phyloP scores from a whole-genome alignment of 108 stramenopile species.

The Nitzschia inconspicua region DNA sequence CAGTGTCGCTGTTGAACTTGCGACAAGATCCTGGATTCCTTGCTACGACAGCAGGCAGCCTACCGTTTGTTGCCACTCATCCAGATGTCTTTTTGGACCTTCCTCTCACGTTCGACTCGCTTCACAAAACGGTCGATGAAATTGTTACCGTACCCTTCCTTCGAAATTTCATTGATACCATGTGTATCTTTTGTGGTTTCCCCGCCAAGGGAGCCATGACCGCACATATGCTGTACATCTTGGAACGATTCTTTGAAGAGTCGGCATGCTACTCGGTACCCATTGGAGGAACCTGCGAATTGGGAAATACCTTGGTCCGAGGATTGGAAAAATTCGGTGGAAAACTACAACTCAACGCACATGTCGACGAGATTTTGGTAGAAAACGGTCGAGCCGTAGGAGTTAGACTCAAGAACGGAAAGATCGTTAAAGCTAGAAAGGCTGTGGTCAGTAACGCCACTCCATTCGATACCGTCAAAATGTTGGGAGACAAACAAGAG shows the following conservation, averaged over 20 bases:
- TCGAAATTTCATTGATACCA: slow-evolving; percentile 90
- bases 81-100: slow-evolving; percentile 89
- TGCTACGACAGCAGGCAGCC: slow-evolving; percentile 80
- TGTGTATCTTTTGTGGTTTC: slow-evolving; percentile 94
- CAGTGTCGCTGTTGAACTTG: slow-evolving; percentile 79
- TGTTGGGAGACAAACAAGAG: slow-evolving; percentile 48
- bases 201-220: slow-evolving; percentile 96
- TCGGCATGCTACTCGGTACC: slow-evolving; percentile 81
- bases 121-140: slow-evolving; percentile 87
- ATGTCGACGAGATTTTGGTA: slow-evolving; percentile 87
- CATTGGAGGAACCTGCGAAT: slow-evolving; percentile 82
- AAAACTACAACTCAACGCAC: slow-evolving; percentile 85
- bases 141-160: slow-evolving; percentile 88
- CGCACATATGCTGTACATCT: slow-evolving; percentile 84
- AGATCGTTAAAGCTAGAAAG: slow-evolving; percentile 79
- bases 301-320: slow-evolving; percentile 72
- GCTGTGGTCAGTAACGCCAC: slow-evolving; percentile 94
- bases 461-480: slow-evolving; percentile 91
- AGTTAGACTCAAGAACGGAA: slow-evolving; percentile 87
- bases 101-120: slow-evolving; percentile 82
- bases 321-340: slow-evolving; percentile 86
- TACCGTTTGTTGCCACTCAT: slow-evolving; percentile 83
- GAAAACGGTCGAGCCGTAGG: slow-evolving; percentile 88
- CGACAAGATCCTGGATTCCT: slow-evolving; percentile 89
- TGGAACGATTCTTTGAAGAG: slow-evolving; percentile 91